phyloP scores from a whole-genome alignment of 192 early-diverging fungal genomes.

The Gigaspora rosea region DNA sequence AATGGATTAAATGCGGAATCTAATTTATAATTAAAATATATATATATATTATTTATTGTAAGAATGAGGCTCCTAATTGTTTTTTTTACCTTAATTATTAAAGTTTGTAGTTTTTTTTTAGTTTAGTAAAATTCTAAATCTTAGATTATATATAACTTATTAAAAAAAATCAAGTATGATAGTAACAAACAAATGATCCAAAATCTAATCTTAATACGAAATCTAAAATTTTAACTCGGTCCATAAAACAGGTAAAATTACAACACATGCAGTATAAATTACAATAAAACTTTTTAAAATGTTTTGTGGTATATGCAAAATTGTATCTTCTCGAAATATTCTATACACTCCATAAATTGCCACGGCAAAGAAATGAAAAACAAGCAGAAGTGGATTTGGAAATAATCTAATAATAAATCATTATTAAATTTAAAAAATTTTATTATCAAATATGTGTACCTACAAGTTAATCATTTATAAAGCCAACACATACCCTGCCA shows the following conservation, averaged over 20 bases:
- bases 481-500: slow-evolving; percentile 57
- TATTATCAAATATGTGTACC: neutral
- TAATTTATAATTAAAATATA: too few species aligned
- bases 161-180: too few species aligned
- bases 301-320: slow-evolving; percentile 48
- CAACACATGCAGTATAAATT: slow-evolving; percentile 48
- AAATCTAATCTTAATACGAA: too few species aligned
- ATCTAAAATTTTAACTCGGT: slow-evolving; percentile 36
- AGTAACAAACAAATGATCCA: too few species aligned
- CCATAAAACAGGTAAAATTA: slow-evolving; percentile 52
- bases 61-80: too few species aligned
- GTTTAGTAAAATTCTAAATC: too few species aligned
- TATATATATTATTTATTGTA: too few species aligned
- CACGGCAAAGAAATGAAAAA: slow-evolving; percentile 93
- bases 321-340: slow-evolving; percentile 51
- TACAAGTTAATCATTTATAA: neutral
- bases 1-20: too few species aligned
- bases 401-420: slow-evolving; percentile 49
- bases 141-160: too few species aligned
- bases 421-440: neutral
- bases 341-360: slow-evolving; percentile 69
- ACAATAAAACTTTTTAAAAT: slow-evolving; percentile 51
- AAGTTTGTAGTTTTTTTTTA: too few species aligned
- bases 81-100: too few species aligned
- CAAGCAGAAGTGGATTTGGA: slow-evolving; percentile 71